These are phyloP conservation scores for Orobanche coerulescens DNA, from an alignment of 257 asterid species.

Conservation along the genomic window DNA sequence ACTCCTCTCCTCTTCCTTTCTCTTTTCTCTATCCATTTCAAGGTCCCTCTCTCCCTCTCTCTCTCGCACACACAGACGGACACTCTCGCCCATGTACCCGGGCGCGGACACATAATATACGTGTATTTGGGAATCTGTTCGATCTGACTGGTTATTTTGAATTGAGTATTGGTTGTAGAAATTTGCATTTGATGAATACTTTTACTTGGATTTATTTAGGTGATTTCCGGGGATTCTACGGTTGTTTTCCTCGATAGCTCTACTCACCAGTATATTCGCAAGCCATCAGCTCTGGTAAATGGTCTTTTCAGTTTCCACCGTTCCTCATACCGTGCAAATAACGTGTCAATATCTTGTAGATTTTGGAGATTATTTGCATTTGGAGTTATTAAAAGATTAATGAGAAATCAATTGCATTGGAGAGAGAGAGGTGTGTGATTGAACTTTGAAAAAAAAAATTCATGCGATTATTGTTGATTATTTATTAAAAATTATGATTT, in stretches of 20 bases:
- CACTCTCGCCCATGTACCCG: too few species aligned
- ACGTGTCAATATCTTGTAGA: not conserved
- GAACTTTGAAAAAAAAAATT: not conserved
- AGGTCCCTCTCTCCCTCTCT: conserved; percentile 27
- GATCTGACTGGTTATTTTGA: conserved; percentile 18
- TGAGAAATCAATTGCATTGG: not conserved
- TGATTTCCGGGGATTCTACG: conserved; percentile 46
- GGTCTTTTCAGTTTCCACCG: not conserved
- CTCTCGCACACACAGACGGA: not conserved
- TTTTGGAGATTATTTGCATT: not conserved
- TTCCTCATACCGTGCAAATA: not conserved
- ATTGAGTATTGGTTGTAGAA: not conserved
- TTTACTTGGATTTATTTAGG: conserved; percentile 32
- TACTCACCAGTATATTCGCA: conserved; percentile 50
- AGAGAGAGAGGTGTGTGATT: not conserved
- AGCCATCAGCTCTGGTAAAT: conserved; percentile 34
- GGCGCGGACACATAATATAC: not conserved
- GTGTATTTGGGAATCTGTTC: conserved; percentile 16
- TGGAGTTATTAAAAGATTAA: not conserved
- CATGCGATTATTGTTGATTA: not conserved
- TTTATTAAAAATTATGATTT: not conserved
- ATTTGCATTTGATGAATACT: conserved; percentile 7
- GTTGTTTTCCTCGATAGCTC: conserved; percentile 60
- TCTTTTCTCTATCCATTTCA: conserved; percentile 27
- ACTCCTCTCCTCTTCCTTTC: conserved; percentile 31